Percentiles rank a stretch among this genome's conserved stretches.
Evolutionary conservation across 1,284 basidiomycete genomes (phyloP).

Genomic region (Irpex sp.): DNA sequence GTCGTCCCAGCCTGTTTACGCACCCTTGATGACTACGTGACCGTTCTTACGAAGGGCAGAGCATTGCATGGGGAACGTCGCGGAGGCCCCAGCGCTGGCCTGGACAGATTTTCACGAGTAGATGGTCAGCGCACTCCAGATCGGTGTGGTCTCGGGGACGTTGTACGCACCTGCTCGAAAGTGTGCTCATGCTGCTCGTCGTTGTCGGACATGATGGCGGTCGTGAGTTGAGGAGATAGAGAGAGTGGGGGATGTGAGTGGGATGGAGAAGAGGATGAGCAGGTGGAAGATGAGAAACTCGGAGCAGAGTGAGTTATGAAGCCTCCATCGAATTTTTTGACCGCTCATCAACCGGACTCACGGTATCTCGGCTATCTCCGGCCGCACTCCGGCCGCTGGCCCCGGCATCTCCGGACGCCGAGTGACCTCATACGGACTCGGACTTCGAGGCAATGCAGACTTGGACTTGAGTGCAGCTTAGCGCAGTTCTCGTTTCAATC

Average conservation of each 20-base stretch:
- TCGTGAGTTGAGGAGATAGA: slow-evolving; percentile 18
- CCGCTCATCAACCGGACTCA: slow-evolving; percentile 7
- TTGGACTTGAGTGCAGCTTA: neutral
- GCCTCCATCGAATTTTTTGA: slow-evolving; percentile 10
- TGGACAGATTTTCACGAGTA: slow-evolving; percentile 23
- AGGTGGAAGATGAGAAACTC: slow-evolving; percentile 18
- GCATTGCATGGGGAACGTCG: slow-evolving; percentile 95
- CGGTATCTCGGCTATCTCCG: slow-evolving; percentile 12
- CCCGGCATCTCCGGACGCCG: slow-evolving; percentile 2
- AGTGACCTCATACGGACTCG: neutral
- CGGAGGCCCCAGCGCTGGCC: slow-evolving; percentile 80
- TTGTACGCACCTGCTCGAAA: slow-evolving; percentile 71
- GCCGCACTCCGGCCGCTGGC: slow-evolving; percentile 24
- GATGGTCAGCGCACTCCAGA: slow-evolving; percentile 8
- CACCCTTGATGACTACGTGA: slow-evolving; percentile 96
- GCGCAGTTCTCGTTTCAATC: neutral
- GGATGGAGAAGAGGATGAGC: slow-evolving; percentile 8
- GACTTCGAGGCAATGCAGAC: neutral
- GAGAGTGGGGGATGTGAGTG: slow-evolving; percentile 13
- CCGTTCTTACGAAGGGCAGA: slow-evolving; percentile 95
- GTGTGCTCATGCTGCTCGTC: slow-evolving; percentile 88
- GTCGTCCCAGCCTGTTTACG: slow-evolving; percentile 5
- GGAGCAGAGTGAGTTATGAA: slow-evolving; percentile 8
- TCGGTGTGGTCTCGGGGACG: neutral
- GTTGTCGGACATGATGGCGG: slow-evolving; percentile 70